Evolutionary conservation across 805 yeast species (phyloP), one percentile per base, ranked within the genome.

Genomic region (Candida odintsovae): DNA sequence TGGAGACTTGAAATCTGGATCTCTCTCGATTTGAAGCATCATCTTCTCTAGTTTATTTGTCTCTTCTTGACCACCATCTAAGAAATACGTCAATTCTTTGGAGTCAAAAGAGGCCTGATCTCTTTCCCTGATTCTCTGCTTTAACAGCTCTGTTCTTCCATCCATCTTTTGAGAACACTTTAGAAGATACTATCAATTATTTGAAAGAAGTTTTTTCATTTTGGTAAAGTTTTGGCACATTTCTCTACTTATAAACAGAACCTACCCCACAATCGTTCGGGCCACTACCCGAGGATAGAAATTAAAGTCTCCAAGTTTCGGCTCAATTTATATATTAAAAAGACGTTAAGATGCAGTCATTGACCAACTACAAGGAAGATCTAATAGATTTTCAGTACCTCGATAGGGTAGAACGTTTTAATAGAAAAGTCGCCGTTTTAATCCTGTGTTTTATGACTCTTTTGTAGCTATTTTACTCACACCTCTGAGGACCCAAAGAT

Each of bases 11-110:
- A 84, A 70, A 13, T 82, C 64, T 2, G 88, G 89, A 57, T 84
- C 90, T 53, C 85, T 71, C 57, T 80, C 85, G 60, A 82, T 70
- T 56, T 79, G 78, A 50, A 75, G 78, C 61, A 76, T 66, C 57
- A 82, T 61, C 20, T 63, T 54, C 49, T 75, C 75, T 16, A 76
- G 68, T 46, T 68, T 62, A 11, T 65, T 64, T 7, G 82, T 73
- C 41, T 72, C 70, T 26, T 70, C 68, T 9, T 64, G 60, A 1
- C 72, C 66, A 6, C 76, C 73, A 53, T 80, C 85, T 45, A 80
- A 59, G 56, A 79, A 80, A 41, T 69, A 63, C 52, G 79, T 78
- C 70, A 80, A 63, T 48, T 68, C 65, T 42, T 73, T 64, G 20
- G 67, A 50, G 38, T 73, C 66, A 50, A 80, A 69, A 20, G 65